These are phyloP conservation scores for Solanum chacoense DNA, from an alignment of 305 asterid species.

Conservation along the genomic window DNA sequence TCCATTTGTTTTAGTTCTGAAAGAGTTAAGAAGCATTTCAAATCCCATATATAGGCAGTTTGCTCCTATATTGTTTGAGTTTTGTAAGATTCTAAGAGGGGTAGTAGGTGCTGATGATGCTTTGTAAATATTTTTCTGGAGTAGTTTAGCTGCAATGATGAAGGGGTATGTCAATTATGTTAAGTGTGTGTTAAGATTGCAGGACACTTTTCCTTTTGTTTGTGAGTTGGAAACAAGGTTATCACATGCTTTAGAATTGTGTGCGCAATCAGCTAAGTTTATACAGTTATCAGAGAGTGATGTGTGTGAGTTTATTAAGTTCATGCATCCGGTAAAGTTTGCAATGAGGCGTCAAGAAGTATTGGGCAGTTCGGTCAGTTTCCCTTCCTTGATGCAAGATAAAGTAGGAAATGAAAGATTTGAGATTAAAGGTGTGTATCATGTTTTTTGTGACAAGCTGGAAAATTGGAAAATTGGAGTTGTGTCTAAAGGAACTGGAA, in stretches of 20 bases:
- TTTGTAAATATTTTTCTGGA: slow-evolving; percentile 31
- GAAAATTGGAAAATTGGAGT: slow-evolving; percentile 35
- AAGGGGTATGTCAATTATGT: background rate
- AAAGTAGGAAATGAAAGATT: background rate
- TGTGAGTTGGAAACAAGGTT: slow-evolving; percentile 40
- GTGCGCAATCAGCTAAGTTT: slow-evolving; percentile 9
- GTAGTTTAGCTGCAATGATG: slow-evolving; percentile 41
- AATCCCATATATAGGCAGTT: slow-evolving; percentile 1
- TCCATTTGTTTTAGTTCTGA: no score
- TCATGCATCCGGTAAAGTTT: background rate
- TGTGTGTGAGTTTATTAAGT: slow-evolving; percentile 38
- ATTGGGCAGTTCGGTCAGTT: background rate
- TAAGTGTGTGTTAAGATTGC: background rate
- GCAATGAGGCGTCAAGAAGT: background rate
- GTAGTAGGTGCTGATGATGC: no score
- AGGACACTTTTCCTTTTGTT: slow-evolving; percentile 26
- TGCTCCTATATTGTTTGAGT: no score
- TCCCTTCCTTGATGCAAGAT: background rate
- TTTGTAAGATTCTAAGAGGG: no score
- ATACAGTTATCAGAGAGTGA: slow-evolving; percentile 15
- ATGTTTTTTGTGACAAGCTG: slow-evolving; percentile 21
- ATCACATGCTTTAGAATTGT: slow-evolving; percentile 19
- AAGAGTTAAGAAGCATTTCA: no score
- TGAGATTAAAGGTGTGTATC: background rate
- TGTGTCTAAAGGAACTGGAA: slow-evolving; percentile 41